Percentiles rank a stretch among this genome's conserved stretches.
These are phyloP conservation scores for Leccinum pseudoinsigne DNA, from an alignment of 1,284 basidiomycete genomes.

Conservation along the genomic window DNA sequence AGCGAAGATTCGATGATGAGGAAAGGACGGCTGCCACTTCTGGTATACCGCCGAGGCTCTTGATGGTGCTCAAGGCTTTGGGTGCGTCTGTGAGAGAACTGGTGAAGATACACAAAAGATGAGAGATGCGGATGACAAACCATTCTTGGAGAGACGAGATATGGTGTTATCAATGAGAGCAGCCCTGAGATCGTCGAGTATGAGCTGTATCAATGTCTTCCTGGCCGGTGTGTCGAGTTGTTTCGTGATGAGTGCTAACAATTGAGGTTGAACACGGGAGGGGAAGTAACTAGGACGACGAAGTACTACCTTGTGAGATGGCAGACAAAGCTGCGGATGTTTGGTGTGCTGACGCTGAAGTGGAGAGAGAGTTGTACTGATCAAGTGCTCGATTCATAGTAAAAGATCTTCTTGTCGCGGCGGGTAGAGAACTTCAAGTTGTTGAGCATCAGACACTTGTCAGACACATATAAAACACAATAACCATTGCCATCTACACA, in stretches of 20 bases:
- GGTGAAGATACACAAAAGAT: slow-evolving; percentile 4
- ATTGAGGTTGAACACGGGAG: slow-evolving; percentile 7
- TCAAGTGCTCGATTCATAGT: slow-evolving; percentile 20
- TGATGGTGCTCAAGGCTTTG: slow-evolving; percentile 69
- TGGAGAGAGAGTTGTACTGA: slow-evolving; percentile 23
- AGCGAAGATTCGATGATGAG: slow-evolving; percentile 49
- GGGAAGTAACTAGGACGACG: slow-evolving; percentile 9
- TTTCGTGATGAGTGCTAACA: slow-evolving; percentile 15
- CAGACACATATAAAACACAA: not conserved
- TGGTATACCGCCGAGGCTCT: slow-evolving; percentile 72
- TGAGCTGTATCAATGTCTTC: slow-evolving; percentile 49
- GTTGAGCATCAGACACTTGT: not conserved
- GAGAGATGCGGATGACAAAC: slow-evolving; percentile 36
- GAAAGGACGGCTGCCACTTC: slow-evolving; percentile 68
- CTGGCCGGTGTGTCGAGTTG: slow-evolving; percentile 40
- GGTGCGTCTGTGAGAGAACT: slow-evolving; percentile 48
- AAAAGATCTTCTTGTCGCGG: not conserved
- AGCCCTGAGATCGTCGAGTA: slow-evolving; percentile 60
- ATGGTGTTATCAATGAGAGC: slow-evolving; percentile 37
- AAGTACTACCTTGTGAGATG: slow-evolving; percentile 24
- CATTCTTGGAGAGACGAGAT: slow-evolving; percentile 50
- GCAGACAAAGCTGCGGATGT: slow-evolving; percentile 9
- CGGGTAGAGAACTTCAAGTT: too few relatives aligned
- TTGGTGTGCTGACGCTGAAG: slow-evolving; percentile 9
- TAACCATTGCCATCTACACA: slow-evolving; percentile 14